Evolutionary conservation across 2,329 filamentous ascomycete species (phyloP).

Genomic region (Trichoderma afroharzianum): DNA sequence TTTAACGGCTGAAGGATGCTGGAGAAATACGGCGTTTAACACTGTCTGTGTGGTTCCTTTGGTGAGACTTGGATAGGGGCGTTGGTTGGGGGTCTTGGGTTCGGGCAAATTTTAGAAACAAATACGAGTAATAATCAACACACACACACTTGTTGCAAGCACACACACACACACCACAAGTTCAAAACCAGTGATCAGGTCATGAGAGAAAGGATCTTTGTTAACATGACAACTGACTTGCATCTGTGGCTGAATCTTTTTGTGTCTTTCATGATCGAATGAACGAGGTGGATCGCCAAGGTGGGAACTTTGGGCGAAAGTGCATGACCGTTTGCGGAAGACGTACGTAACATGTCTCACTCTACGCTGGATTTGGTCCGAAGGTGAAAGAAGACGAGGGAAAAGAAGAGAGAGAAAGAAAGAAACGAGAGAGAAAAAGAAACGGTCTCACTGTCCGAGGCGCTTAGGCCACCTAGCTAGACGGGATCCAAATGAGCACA

Average conservation of each 20-base stretch:
- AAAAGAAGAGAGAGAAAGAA: neutral
- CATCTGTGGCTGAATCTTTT: conserved; percentile 13
- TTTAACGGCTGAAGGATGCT: neutral
- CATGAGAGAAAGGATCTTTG: neutral
- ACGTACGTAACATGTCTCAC: conserved; percentile 5
- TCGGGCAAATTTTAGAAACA: neutral
- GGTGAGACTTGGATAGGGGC: neutral
- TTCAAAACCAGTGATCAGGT: neutral
- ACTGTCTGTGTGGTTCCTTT: neutral
- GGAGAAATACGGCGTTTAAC: conserved; percentile 5
- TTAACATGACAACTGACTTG: neutral
- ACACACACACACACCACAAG: neutral
- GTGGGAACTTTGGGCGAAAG: neutral
- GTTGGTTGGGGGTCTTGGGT: neutral
- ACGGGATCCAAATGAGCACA: neutral
- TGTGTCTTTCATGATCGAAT: neutral
- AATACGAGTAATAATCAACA: conserved; percentile 13
- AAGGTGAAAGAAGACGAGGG: neutral
- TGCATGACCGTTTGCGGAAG: conserved; percentile 3
- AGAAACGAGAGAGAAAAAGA: neutral
- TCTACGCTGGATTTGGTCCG: neutral
- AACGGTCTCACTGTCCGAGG: neutral
- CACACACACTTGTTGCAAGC: neutral
- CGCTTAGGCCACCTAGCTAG: neutral
- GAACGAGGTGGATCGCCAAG: neutral